Conservation (phyloP, 768 basidiomycete genomes). For the Gyrodon lividus region DNA sequence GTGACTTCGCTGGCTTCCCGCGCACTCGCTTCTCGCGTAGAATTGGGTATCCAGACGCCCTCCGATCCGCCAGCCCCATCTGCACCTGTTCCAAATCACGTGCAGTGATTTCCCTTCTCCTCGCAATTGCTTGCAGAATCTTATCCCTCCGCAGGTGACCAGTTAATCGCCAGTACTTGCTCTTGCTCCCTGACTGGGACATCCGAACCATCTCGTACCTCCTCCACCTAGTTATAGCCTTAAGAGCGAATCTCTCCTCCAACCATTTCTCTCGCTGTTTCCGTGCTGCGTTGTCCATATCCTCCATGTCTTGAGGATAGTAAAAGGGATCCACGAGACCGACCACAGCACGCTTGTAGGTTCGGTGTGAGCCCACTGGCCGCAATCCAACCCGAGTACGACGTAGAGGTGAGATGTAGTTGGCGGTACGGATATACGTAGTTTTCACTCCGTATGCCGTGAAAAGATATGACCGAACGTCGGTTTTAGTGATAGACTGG, state of each 20-base stretch:
- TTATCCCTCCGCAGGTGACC: slow-evolving; percentile 45
- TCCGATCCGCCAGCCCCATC: slow-evolving; percentile 26
- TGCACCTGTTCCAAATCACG: slow-evolving; percentile 39
- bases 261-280: slow-evolving; percentile 58
- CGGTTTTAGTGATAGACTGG: slow-evolving; percentile 88
- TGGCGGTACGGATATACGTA: slow-evolving; percentile 95
- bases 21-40: slow-evolving; percentile 18
- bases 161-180: slow-evolving; percentile 36
- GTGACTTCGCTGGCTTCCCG: not conserved
- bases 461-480: slow-evolving; percentile 81
- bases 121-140: slow-evolving; percentile 50
- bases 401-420: slow-evolving; percentile 63
- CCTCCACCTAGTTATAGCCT: slow-evolving; percentile 36
- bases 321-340: slow-evolving; percentile 93
- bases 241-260: slow-evolving; percentile 54
- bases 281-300: slow-evolving; percentile 62
- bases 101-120: slow-evolving; percentile 44
- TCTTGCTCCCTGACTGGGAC: slow-evolving; percentile 36
- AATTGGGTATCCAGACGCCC: slow-evolving; percentile 23
- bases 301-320: slow-evolving; percentile 79
- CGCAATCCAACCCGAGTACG: slow-evolving; percentile 29
- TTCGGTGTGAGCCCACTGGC: slow-evolving; percentile 41
- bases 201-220: slow-evolving; percentile 35
- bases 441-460: slow-evolving; percentile 86
- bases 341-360: slow-evolving; percentile 90